Base-by-base conservation (phyloP, 1,284 basidiomycete genomes). In the Leucoagaricus sp. region DNA sequence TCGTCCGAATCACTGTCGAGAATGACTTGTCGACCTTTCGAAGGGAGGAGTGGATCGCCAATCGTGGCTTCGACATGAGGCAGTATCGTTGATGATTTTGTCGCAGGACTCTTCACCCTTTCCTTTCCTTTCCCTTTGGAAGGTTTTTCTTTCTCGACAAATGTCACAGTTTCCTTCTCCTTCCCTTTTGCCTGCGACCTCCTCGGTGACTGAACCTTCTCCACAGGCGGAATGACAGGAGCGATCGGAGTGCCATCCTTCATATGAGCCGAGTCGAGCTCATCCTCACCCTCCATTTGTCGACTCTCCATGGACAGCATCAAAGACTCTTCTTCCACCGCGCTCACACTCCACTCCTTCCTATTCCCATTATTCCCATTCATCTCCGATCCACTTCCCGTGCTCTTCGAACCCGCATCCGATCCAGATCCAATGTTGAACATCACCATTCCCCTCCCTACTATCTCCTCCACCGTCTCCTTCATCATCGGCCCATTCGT, bases 351-450 rank as follows among this genome's bases (percentile, higher is more conserved):
- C n/a, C n/a, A n/a, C n/a, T n/a, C n/a, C n/a, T n/a, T n/a, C n/a
- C n/a, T n/a, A n/a, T n/a, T n/a, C n/a, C n/a, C n/a, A n/a, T n/a
- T n/a, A n/a, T n/a, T n/a, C 33, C 2, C n/a, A 23, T 19, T 44
- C 38, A 34, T 9, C 31, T 55, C 48, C 8, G 67, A 67, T 4
- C 72, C 72, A 57, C 72, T 74, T 21, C 69, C 67, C 1, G 77
- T 75, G 38, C 81, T 82, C 63, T 79, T 81, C 33, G 80, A 79
- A 5, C 67, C 71, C 34, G 71, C 70, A 45, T 75, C 72, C 29
- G 82, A 83, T 58, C 75, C 73, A 10, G 83, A 85, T 2, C 82
- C 83, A 56, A 86, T 77, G 61, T 84, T 82, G 60, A 85, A 85
- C 64, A 74, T 72, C 15, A 49, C 7, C 13, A 38, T 15, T 38